phyloP scores from a whole-genome alignment of 805 yeast species.

The Lipomyces sp. region DNA sequence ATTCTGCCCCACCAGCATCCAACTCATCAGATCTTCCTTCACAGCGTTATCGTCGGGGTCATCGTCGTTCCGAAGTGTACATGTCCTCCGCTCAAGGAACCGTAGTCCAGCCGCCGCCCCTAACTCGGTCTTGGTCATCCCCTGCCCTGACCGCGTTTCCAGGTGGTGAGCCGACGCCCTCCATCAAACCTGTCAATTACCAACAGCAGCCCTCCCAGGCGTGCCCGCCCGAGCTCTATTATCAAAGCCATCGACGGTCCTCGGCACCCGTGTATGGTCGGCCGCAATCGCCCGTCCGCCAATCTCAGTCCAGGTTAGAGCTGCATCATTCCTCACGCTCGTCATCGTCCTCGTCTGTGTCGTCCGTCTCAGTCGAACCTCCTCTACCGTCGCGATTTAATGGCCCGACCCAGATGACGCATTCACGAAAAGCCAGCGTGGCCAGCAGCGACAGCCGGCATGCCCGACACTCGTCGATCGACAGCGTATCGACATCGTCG shows the following conservation, averaged over 20 bases:
- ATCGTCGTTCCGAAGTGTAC: conserved; percentile 21
- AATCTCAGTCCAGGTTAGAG: conserved; percentile 11
- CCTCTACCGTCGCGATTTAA: background rate
- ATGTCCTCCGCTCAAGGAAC: conserved; percentile 17
- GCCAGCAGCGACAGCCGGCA: conserved; percentile 6
- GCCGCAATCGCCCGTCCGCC: conserved; percentile 12
- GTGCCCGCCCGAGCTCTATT: conserved; percentile 11
- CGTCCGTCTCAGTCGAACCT: conserved; percentile 1
- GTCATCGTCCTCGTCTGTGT: conserved; percentile 11
- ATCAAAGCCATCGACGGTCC: conserved; percentile 9
- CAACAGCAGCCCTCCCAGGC: conserved; percentile 6
- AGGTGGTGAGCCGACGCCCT: conserved; percentile 3
- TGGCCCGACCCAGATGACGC: background rate
- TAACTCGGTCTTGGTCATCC: conserved; percentile 16
- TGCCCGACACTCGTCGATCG: conserved; percentile 22
- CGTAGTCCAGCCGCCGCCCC: conserved; percentile 11
- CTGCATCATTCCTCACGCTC: conserved; percentile 2
- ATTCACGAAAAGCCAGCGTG: background rate
- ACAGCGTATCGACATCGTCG: conserved; percentile 21
- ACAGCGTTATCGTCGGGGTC: conserved; percentile 21
- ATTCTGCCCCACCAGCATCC: background rate
- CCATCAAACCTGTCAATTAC: conserved; percentile 4
- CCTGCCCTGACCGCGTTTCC: conserved; percentile 6
- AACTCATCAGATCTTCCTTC: background rate
- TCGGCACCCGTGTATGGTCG: conserved; percentile 4